Percentiles rank a stretch among this genome's conserved stretches.
Evolutionary conservation across 2,329 filamentous ascomycete genomes (phyloP).

Genomic region (Clarireedia hainanense): DNA sequence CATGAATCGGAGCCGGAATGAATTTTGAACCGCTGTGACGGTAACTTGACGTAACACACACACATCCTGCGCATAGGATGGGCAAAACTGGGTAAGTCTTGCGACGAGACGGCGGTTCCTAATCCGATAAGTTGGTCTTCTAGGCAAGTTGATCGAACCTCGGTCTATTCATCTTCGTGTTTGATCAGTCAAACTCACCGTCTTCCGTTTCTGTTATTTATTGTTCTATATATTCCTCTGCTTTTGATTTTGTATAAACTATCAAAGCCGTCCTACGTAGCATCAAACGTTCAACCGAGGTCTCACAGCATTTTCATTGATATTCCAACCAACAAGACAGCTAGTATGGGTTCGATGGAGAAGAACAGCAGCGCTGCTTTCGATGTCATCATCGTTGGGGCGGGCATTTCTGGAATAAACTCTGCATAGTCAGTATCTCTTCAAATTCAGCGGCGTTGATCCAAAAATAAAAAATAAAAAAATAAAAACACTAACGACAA

Average conservation of each 20-base stretch:
- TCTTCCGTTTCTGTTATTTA: no score
- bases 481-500: not conserved
- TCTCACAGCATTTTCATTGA: not conserved
- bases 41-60: no score
- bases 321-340: not conserved
- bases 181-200: no score
- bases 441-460: not conserved
- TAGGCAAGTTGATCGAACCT: no score
- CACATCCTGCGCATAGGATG: no score
- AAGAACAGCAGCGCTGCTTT: slow-evolving; percentile 11
- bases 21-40: no score
- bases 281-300: not conserved
- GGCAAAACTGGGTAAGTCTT: no score
- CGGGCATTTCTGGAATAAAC: slow-evolving; percentile 70
- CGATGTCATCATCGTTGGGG: slow-evolving; percentile 61
- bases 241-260: not conserved
- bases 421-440: slow-evolving; percentile 45
- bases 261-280: not conserved
- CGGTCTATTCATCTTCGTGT: no score
- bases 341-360: slow-evolving; percentile 13
- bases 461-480: not conserved
- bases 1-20: no score
- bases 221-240: no score
- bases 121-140: no score
- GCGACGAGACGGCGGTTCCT: no score